phyloP scores from a whole-genome alignment of 345 rosid genomes.

The Hypericum perforatum region DNA sequence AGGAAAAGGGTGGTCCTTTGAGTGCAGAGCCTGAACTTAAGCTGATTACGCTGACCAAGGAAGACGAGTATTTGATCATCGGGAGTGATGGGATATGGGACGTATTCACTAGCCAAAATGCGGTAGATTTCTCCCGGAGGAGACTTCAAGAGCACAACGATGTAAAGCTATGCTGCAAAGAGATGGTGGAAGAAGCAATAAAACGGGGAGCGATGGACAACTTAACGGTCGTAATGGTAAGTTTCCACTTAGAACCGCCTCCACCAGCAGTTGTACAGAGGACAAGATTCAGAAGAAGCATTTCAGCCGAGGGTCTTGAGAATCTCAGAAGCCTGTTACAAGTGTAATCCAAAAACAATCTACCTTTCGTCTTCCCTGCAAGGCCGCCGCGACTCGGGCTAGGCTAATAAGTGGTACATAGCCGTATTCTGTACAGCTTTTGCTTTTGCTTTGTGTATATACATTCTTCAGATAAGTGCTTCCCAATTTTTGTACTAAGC shows the following conservation, averaged over 20 bases:
- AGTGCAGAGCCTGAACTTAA: constrained; percentile 80
- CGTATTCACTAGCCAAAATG: constrained; percentile 62
- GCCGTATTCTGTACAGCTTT: not conserved
- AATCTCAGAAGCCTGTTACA: constrained; percentile 28
- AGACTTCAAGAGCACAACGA: constrained; percentile 70
- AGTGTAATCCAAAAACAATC: constrained; percentile 19
- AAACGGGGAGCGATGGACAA: constrained; percentile 57
- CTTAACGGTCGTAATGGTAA: constrained; percentile 60
- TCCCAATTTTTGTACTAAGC: too few species aligned
- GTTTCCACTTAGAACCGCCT: constrained; percentile 58
- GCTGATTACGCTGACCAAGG: constrained; percentile 40
- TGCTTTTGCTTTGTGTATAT: constrained; percentile 15
- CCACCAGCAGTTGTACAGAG: constrained; percentile 34
- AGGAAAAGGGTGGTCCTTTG: constrained; percentile 47
- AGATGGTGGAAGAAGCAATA: constrained; percentile 66
- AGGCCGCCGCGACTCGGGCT: constrained; percentile 4
- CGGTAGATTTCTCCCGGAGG: constrained; percentile 61
- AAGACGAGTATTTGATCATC: constrained; percentile 74
- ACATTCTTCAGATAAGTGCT: constrained; percentile 11
- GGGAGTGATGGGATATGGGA: constrained; percentile 91
- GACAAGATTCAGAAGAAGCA: constrained; percentile 43
- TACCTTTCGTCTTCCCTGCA: not conserved
- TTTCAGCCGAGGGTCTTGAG: constrained; percentile 60
- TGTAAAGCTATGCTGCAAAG: constrained; percentile 52
- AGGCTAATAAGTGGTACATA: constrained; percentile 11